Base-by-base conservation (phyloP, 129 eudicot genomes). In the Deinandra increscens region DNA sequence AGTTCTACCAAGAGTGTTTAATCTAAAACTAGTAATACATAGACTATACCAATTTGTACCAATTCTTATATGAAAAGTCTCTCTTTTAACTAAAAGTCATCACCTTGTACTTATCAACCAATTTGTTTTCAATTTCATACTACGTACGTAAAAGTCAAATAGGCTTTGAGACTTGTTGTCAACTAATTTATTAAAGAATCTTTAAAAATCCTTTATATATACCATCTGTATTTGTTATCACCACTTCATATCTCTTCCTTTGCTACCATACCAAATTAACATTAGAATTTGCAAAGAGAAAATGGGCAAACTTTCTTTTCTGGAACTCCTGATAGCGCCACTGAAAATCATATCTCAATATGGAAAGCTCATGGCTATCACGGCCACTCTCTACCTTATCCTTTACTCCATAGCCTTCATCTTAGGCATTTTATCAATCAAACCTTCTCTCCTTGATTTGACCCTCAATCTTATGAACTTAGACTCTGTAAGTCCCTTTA, bases 281-380 rank as follows among this genome's bases (percentile, higher is more conserved):
- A 58, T 34, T 7, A 56, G 4, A 46, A 36, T 7, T 49, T 29
- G 8, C 58, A 46, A 9, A n/a, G n/a, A n/a, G n/a, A 0, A 10
- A 76, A 49, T 76, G 78, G 41, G 15, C 70, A 78, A 73, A n/a
- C n/a, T n/a, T n/a, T n/a, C n/a, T 76, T 8, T 63, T 79, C 64
- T 19, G 65, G 73, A 56, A 13, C 79, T 86, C 42, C 70, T 83
- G 48, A 78, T 64, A 22, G 86, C 74, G 60, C 76, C 86, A 68
- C 9, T 78, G 8, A 72, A 78, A 68, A 43, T 83, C 48, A 36
- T 78, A 7, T 65, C 84, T 9, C 67, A 62, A 66, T 81, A 83
- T 76, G 77, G 79, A 29, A 83, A 75, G 84, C 63, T 81, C 39
- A 64, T 86, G 63, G 68, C 78, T 62, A 58, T 69, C 53, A 73